Evolutionary conservation across 495 filamentous ascomycete genomes (phyloP), one percentile per base, ranked within the genome.

Genomic region (Xylona heveae): DNA sequence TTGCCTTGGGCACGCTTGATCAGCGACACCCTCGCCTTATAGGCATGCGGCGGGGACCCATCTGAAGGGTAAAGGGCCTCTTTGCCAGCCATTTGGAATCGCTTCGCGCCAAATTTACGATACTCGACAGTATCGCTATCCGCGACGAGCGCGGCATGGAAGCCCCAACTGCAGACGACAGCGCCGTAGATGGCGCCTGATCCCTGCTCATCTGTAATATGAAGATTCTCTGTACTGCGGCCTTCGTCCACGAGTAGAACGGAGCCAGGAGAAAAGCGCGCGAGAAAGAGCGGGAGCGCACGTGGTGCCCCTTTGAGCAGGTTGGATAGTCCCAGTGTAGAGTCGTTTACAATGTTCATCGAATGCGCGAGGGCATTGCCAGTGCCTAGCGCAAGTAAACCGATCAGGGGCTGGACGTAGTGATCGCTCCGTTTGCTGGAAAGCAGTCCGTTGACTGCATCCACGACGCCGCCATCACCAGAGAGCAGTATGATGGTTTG

Each of bases 331-430:
- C 57, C 58, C 39, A 59, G 45, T 10, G 64, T 58, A 5, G 44
- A 42, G 39, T 54, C 45, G 19, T 19, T 36, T 6, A 55, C 45
- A 15, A 61, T 38, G 33, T 57, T 58, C 23, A 52, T 52, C 2
- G 80, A 90, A 44, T 71, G 64, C 23, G 81, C 78, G 38, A 92
- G 65, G 2, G 84, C 85, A 51, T 93, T 95, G 16, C 77, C 85
- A 2, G 85, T 92, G 2, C 85, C 85, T 12, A 83, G 61, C 1
- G 81, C 74, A 3, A 92, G 50, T 17, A 88, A 45, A 5, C 58
- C 59, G 36, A 93, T 54, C 2, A 54, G 58, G 0, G 78, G 78
- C 1, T 42, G 43, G n/a, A 37, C 39, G 36, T 52, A 61, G 2
- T 17, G 14, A 1, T 28, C 10, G 6, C 33, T 42, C n/a, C 35